Evolutionary conservation across 179 eudicot species (phyloP).

Genomic region (Sideroxylon spinosum): DNA sequence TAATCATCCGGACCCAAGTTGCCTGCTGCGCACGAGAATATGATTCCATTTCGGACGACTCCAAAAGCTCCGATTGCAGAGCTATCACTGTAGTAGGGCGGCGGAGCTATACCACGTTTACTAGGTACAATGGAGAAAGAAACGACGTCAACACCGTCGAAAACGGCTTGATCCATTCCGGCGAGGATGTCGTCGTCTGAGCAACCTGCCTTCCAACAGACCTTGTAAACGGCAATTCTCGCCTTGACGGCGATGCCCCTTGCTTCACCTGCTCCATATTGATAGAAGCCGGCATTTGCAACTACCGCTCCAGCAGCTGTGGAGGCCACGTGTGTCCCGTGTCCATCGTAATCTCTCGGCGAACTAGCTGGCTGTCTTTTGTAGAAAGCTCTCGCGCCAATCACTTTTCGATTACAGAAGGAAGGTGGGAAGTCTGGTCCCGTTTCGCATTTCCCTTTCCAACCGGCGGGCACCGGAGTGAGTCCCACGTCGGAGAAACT

Average conservation of each 20-base stretch:
- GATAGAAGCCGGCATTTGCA: conserved; percentile 50
- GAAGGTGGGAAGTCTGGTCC: conserved; percentile 47
- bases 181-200: conserved; percentile 62
- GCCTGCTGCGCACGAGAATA: conserved; percentile 71
- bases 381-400: conserved; percentile 63
- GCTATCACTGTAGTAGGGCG: conserved; percentile 47
- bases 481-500: no score
- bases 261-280: conserved; percentile 57
- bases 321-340: conserved; percentile 52
- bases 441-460: conserved; percentile 56
- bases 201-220: conserved; percentile 32
- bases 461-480: no score
- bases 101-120: conserved; percentile 58
- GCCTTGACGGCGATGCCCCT: no score
- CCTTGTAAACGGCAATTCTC: no score
- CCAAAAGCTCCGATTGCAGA: conserved; percentile 81
- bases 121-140: conserved; percentile 22
- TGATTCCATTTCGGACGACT: conserved; percentile 47
- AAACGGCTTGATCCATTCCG: conserved; percentile 53
- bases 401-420: conserved; percentile 17
- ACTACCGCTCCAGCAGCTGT: conserved; percentile 85
- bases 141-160: no score
- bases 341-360: conserved; percentile 87
- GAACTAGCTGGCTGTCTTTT: conserved; percentile 63
- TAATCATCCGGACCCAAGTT: conserved; percentile 69